phyloP scores from a whole-genome alignment of 139 green algal species.

The Micractinium sp. region DNA sequence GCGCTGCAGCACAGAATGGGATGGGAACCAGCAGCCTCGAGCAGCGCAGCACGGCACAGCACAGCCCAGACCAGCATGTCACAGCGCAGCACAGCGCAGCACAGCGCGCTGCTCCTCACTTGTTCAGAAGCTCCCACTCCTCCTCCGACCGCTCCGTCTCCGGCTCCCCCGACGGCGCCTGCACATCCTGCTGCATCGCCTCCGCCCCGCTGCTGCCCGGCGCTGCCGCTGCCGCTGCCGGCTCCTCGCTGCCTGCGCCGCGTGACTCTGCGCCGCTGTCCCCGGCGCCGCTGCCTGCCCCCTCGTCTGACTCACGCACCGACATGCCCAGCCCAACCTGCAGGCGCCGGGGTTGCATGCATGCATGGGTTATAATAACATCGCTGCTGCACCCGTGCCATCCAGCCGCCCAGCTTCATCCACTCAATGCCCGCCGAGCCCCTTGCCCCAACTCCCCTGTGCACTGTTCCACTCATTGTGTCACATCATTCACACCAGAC shows the following conservation, averaged over 20 bases:
- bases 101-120: neutral
- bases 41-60: neutral
- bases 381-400: too few species aligned
- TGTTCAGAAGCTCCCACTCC: slow-evolving; percentile 35
- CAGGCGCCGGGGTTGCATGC: slow-evolving; percentile 2
- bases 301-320: neutral
- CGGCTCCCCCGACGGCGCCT: slow-evolving; percentile 23
- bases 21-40: neutral
- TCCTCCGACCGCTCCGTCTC: slow-evolving; percentile 42
- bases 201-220: neutral
- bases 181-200: slow-evolving; percentile 35
- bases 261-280: neutral
- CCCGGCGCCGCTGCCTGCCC: neutral
- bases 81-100: neutral
- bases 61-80: neutral
- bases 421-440: neutral
- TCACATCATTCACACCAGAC: too few species aligned
- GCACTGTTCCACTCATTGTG: too few species aligned
- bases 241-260: neutral
- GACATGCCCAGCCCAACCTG: slow-evolving; percentile 70
- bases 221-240: neutral
- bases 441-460: too few species aligned
- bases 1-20: too few species aligned
- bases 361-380: too few species aligned
- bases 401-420: too few species aligned